phyloP scores from a whole-genome alignment of 371 early-diverging fungal genomes.

The Coemansia sp. region DNA sequence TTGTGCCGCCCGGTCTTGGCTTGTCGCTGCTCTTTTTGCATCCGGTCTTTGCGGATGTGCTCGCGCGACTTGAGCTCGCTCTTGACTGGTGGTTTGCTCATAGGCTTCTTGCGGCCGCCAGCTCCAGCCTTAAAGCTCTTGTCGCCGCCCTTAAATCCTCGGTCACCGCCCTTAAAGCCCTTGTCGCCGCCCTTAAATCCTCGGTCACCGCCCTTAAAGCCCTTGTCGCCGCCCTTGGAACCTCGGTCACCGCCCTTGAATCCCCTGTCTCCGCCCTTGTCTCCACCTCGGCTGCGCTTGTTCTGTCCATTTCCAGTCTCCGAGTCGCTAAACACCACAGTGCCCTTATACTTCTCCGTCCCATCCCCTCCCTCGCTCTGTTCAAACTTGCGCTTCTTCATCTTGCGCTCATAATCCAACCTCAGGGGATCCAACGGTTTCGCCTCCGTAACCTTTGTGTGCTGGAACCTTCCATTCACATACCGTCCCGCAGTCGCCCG shows the following conservation, averaged over 20 bases:
- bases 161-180: conserved; percentile 12
- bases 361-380: conserved; percentile 21
- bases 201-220: conserved; percentile 4
- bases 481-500: conserved; percentile 23
- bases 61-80: conserved; percentile 82
- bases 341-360: conserved; percentile 41
- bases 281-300: conserved; percentile 29
- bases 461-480: conserved; percentile 59
- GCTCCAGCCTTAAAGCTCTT: conserved; percentile 7
- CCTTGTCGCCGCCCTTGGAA: conserved; percentile 20
- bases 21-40: conserved; percentile 65
- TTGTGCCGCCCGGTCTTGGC: conserved; percentile 65
- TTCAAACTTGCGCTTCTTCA: conserved; percentile 61
- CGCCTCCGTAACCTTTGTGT: conserved; percentile 61
- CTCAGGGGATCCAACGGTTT: conserved; percentile 66
- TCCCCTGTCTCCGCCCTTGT: not conserved
- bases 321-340: conserved; percentile 53
- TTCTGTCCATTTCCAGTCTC: conserved; percentile 47
- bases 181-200: conserved; percentile 19
- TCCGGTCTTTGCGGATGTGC: conserved; percentile 78
- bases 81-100: conserved; percentile 55
- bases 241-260: conserved; percentile 5
- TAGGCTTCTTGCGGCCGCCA: not conserved
- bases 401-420: conserved; percentile 65
- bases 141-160: conserved; percentile 24